phyloP scores from a whole-genome alignment of 1,139 yeast species.

The Scheffersomyces segobiensis region DNA sequence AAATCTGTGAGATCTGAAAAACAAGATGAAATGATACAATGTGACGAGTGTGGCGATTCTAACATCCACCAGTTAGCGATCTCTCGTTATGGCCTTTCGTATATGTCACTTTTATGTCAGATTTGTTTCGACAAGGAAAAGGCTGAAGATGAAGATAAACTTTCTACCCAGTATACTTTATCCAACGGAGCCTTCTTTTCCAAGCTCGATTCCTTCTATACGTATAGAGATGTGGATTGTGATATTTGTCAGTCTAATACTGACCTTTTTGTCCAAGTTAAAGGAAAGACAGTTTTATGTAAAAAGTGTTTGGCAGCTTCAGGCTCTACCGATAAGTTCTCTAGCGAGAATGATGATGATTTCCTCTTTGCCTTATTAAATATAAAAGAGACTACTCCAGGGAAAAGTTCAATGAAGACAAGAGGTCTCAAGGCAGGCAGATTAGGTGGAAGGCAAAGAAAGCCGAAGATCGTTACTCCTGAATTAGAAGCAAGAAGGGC shows the following conservation, averaged over 20 bases:
- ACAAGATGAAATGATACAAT: slow-evolving; percentile 44
- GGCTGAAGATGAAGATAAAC: slow-evolving; percentile 44
- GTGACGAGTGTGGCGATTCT: slow-evolving; percentile 58
- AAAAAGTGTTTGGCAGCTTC: slow-evolving; percentile 31
- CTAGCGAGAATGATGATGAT: slow-evolving; percentile 48
- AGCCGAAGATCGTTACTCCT: slow-evolving; percentile 27
- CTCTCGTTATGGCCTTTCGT: slow-evolving; percentile 55
- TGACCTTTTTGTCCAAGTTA: slow-evolving; percentile 38
- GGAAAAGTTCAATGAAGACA: slow-evolving; percentile 13
- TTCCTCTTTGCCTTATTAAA: slow-evolving; percentile 52
- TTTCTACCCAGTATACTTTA: slow-evolving; percentile 52
- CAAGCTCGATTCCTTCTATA: slow-evolving; percentile 47
- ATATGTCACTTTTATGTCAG: slow-evolving; percentile 53
- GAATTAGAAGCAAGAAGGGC: slow-evolving; percentile 42
- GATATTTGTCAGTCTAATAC: slow-evolving; percentile 41
- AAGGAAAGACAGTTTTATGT: slow-evolving; percentile 37
- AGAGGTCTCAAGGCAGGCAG: slow-evolving; percentile 25
- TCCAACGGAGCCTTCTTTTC: slow-evolving; percentile 56
- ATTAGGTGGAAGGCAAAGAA: slow-evolving; percentile 25
- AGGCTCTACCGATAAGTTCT: slow-evolving; percentile 24
- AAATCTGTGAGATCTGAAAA: slow-evolving; percentile 39
- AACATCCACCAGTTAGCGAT: slow-evolving; percentile 57
- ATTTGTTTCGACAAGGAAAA: slow-evolving; percentile 44
- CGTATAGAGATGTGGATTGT: slow-evolving; percentile 54
- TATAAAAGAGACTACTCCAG: slow-evolving; percentile 41